Evolutionary conservation across 345 rosid genomes (phyloP), one percentile per base, ranked within the genome.

Genomic region (Pugionium dolabratum): DNA sequence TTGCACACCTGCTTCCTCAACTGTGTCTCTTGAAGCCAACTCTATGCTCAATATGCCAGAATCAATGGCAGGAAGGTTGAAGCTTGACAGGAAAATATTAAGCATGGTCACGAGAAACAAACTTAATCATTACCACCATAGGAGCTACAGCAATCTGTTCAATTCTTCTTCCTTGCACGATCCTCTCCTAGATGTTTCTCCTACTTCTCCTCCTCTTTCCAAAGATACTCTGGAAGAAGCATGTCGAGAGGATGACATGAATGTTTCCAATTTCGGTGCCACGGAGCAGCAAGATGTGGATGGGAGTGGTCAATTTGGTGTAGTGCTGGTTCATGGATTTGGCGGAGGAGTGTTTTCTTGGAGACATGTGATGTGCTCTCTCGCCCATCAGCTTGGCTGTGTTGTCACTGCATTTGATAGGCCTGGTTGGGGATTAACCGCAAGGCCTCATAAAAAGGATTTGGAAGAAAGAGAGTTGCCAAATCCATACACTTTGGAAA

Each of bases 371-470:
- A 90, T 93, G 97, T 84, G 82, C 30, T 67, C 73, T 51, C 81
- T 93, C 53, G 80, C 94, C 59, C 73, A 76, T 56, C 94, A 85
- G 79, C 83, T 84, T 49, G 90, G 93, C 48, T 88, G 96, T 63
- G 58, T 78, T 4, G 97, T 93, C 74, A 90, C 83, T 49, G 97
- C 98, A 40, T 93, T 90, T 70, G 98, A 93, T 76, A 83, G 98
- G 52, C 98, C 98, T 68, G 98, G 98, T 54, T 93, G 98, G 98
- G 98, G 98, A 46, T 79, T 93, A 71, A 85, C 97, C 37, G 79
- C 90, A 25, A 80, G 98, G 79, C 94, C 83, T 44, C 78, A 82
- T 54, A 72, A 61, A 25, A 83, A 78, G 66, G 93, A 88, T 67
- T 80, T 96, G 94, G 98, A 87, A 77, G 96, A 85, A 59, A 77